phyloP scores from a whole-genome alignment of 1,284 basidiomycete genomes.

The Pascua sp. region DNA sequence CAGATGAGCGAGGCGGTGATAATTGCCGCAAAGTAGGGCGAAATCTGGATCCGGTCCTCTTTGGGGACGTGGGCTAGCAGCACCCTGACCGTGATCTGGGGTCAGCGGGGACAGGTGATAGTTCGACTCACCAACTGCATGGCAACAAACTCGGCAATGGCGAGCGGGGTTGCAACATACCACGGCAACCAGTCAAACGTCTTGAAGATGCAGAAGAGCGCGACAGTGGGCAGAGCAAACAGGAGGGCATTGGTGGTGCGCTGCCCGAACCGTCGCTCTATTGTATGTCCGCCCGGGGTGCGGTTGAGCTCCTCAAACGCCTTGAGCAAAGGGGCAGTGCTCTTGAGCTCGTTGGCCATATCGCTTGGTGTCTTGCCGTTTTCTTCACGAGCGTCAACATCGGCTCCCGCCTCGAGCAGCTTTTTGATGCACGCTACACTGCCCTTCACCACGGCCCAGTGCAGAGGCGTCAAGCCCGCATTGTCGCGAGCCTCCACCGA shows the following conservation, averaged over 20 bases:
- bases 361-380: conserved; percentile 86
- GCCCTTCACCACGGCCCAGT: conserved; percentile 98
- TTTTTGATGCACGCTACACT: conserved; percentile 78
- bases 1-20: conserved; percentile 81
- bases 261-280: conserved; percentile 50
- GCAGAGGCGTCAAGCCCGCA: conserved; percentile 80
- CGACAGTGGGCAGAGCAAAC: conserved; percentile 71
- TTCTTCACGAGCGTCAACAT: conserved; percentile 74
- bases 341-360: conserved; percentile 92
- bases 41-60: conserved; percentile 45
- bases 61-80: conserved; percentile 32
- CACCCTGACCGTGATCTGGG: conserved; percentile 28
- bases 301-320: conserved; percentile 72
- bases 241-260: conserved; percentile 77
- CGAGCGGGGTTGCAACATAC: conserved; percentile 80
- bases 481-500: conserved; percentile 72
- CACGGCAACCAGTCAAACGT: conserved; percentile 78
- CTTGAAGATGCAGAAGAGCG: conserved; percentile 76
- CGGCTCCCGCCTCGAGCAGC: conserved; percentile 78
- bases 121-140: conserved; percentile 76
- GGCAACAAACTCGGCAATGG: conserved; percentile 77
- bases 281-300: conserved; percentile 29
- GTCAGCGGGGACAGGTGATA: conserved; percentile 6
- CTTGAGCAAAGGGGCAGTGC: conserved; percentile 77
- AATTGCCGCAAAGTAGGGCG: conserved; percentile 87